These are phyloP conservation scores for Colletotrichum tanaceti DNA, from an alignment of 2,329 filamentous ascomycete species.

Conservation along the genomic window DNA sequence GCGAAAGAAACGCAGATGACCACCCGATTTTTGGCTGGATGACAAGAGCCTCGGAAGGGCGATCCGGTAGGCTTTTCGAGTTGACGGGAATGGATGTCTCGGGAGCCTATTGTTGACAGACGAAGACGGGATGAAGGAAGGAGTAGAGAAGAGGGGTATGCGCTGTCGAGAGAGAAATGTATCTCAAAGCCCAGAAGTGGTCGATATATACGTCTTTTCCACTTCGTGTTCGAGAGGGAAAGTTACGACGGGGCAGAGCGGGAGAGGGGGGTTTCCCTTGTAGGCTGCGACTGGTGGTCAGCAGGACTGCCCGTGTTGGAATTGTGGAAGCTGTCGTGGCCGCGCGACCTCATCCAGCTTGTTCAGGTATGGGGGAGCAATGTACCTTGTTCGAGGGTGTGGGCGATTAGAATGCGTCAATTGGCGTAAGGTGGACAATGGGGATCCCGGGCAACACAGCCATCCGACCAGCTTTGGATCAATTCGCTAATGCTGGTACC, in stretches of 20 bases:
- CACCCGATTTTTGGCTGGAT: slow-evolving; percentile 14
- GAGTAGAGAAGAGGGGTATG: slow-evolving; percentile 4
- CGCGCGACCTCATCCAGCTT: slow-evolving; percentile 10
- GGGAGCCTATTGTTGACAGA: slow-evolving; percentile 26
- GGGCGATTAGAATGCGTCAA: slow-evolving; percentile 36
- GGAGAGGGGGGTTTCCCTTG: slow-evolving; percentile 35
- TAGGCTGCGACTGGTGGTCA: slow-evolving; percentile 32
- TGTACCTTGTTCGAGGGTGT: slow-evolving; percentile 15
- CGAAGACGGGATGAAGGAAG: slow-evolving; percentile 34
- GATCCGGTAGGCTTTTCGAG: slow-evolving; percentile 31
- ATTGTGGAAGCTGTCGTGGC: slow-evolving; percentile 28
- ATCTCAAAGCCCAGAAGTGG: slow-evolving; percentile 24
- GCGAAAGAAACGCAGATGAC: background rate
- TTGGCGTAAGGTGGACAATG: slow-evolving; percentile 38
- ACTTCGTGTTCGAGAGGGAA: background rate
- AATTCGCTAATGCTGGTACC: slow-evolving; percentile 17
- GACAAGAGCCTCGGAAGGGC: slow-evolving; percentile 36
- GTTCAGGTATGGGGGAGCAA: background rate
- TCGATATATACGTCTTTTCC: slow-evolving; percentile 34
- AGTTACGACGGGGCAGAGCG: slow-evolving; percentile 23
- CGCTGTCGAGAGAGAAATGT: background rate
- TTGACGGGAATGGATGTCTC: slow-evolving; percentile 20
- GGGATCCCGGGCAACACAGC: slow-evolving; percentile 41
- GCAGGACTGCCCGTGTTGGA: slow-evolving; percentile 26
- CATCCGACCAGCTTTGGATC: slow-evolving; percentile 38